Evolutionary conservation across 139 green algal species (phyloP).

Genomic region (Chlamydomonas sp.): DNA sequence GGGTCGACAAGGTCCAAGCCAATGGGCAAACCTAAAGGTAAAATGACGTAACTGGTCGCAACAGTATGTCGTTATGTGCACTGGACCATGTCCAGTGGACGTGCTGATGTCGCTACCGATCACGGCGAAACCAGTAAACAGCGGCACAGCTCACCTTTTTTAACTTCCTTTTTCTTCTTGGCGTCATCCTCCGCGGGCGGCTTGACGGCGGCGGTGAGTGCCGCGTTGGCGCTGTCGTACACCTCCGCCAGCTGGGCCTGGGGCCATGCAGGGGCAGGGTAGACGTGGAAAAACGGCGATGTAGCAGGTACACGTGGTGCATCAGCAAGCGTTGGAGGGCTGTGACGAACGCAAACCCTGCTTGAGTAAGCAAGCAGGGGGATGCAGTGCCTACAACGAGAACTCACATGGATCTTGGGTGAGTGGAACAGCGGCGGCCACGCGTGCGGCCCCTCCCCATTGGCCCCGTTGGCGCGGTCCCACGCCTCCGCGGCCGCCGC

Average conservation of each 20-base stretch:
- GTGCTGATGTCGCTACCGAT: too few relatives aligned
- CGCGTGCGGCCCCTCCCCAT: background rate
- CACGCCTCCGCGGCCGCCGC: background rate
- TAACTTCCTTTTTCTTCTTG: constrained; percentile 26
- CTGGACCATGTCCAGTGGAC: too few relatives aligned
- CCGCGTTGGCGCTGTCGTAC: background rate
- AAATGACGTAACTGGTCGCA: too few relatives aligned
- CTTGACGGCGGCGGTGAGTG: background rate
- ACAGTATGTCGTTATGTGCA: too few relatives aligned
- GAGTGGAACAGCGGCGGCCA: constrained; percentile 37
- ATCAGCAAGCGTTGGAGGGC: too few relatives aligned
- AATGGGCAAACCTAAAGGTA: too few relatives aligned
- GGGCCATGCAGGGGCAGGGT: background rate
- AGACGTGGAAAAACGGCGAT: background rate
- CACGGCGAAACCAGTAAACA: background rate
- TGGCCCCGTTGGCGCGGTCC: constrained; percentile 24
- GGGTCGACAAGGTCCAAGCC: too few relatives aligned
- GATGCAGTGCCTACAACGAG: too few relatives aligned
- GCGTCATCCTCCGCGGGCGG: constrained; percentile 19
- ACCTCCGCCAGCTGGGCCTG: constrained; percentile 25
- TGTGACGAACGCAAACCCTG: too few relatives aligned
- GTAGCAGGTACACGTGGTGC: too few relatives aligned
- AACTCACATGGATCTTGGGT: background rate
- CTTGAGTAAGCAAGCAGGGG: too few relatives aligned
- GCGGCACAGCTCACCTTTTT: background rate